Conservation (phyloP, 805 yeast genomes). For the Dipodascopsis uninucleata region DNA sequence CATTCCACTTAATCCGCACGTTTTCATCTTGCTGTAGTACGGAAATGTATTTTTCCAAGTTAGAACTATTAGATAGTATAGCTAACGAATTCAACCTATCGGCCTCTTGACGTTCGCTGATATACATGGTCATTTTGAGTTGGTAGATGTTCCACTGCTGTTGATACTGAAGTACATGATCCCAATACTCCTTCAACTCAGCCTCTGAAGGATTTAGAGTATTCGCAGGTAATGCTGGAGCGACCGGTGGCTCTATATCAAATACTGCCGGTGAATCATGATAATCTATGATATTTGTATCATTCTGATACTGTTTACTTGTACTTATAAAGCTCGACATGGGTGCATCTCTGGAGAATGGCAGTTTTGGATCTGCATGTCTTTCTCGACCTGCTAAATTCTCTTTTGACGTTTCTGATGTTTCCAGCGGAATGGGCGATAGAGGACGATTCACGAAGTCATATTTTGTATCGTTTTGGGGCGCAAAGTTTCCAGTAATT, state of each 20-base stretch:
- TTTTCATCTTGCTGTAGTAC: conserved; percentile 31
- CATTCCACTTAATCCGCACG: conserved; percentile 27
- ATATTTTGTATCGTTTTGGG: no score
- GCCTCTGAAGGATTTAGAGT: conserved; percentile 8
- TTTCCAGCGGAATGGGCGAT: conserved; percentile 6
- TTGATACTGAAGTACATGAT: conserved; percentile 25
- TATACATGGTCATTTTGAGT: conserved; percentile 26
- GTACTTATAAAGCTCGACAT: no score
- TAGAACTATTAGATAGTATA: conserved; percentile 15
- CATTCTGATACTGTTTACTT: no score
- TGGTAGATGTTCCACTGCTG: conserved; percentile 30
- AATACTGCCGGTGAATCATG: conserved; percentile 28
- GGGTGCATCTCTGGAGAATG: no score
- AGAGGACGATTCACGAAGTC: no score
- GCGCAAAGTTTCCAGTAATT: background rate
- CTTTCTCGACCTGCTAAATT: no score
- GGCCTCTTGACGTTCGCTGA: conserved; percentile 30
- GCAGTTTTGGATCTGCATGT: no score
- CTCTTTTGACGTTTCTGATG: no score
- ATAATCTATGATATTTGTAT: conserved; percentile 21
- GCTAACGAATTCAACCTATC: conserved; percentile 19
- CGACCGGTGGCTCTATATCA: conserved; percentile 28
- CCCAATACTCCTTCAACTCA: conserved; percentile 24
- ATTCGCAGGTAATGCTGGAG: conserved; percentile 25
- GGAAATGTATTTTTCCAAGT: conserved; percentile 22